Conservation (phyloP, 306 rosid species). For the Lagenaria siceraria region DNA sequence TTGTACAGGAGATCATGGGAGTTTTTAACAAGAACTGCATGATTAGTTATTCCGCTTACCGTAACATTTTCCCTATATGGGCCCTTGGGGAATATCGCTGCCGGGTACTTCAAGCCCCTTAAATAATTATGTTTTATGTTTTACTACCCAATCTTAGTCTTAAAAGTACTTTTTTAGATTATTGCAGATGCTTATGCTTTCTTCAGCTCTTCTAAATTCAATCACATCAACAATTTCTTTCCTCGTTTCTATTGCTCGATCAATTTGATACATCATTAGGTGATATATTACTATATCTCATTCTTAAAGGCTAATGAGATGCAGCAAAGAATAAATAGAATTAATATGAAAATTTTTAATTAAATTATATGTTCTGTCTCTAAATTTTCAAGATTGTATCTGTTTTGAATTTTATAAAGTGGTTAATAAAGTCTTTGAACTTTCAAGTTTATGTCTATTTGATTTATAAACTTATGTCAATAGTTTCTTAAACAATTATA, state of each 20-base stretch:
- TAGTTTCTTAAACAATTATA: no score
- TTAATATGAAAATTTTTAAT: no score
- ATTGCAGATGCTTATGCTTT: background rate
- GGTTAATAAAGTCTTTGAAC: no score
- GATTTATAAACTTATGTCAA: no score
- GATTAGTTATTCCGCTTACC: conserved; percentile 30
- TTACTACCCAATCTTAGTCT: background rate
- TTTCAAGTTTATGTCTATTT: no score
- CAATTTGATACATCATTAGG: background rate
- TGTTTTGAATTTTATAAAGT: no score
- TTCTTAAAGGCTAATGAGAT: no score
- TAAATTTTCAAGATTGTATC: no score
- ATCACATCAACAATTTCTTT: background rate
- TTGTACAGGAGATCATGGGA: conserved; percentile 27
- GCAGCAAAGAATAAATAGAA: no score
- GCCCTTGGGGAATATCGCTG: conserved; percentile 15
- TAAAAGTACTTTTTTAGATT: background rate
- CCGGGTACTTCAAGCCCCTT: conserved; percentile 14
- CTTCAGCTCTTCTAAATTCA: background rate
- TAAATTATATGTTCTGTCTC: no score
- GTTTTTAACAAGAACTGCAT: conserved; percentile 32
- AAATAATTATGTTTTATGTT: background rate
- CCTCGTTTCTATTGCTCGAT: background rate
- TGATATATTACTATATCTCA: no score
- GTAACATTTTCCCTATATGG: conserved; percentile 17